A percentile compares a stretch with the other conserved stretches of the same genome.
phyloP scores from a whole-genome alignment of 306 rosid genomes.

The Dryas octopetala region DNA sequence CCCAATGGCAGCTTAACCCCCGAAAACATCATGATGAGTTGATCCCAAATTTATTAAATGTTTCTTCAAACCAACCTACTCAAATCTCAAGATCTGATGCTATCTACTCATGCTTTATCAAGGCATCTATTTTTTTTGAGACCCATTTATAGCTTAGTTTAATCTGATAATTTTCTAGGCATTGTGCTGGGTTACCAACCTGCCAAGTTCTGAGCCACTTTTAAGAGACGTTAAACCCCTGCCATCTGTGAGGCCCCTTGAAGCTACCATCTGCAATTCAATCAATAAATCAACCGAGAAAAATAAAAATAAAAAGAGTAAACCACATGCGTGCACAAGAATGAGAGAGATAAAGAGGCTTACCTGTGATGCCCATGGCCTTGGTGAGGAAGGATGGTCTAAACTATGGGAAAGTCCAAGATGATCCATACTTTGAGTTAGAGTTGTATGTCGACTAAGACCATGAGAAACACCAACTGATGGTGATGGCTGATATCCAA shows the following conservation, averaged over 20 bases:
- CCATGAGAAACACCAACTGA: slow-evolving; percentile 44
- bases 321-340: background rate
- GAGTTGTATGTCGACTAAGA: slow-evolving; percentile 39
- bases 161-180: slow-evolving; percentile 20
- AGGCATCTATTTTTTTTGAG: slow-evolving; percentile 2
- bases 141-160: slow-evolving; percentile 22
- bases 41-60: background rate
- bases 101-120: background rate
- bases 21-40: background rate
- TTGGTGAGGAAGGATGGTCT: slow-evolving; percentile 71
- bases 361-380: slow-evolving; percentile 69
- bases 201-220: slow-evolving; percentile 77
- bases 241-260: slow-evolving; percentile 58
- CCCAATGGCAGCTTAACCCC: background rate
- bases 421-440: slow-evolving; percentile 63
- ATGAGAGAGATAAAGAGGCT: slow-evolving; percentile 14
- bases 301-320: background rate
- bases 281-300: slow-evolving; percentile 17
- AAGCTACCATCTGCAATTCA: slow-evolving; percentile 52
- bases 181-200: slow-evolving; percentile 49
- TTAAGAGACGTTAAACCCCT: slow-evolving; percentile 61
- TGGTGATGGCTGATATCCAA: slow-evolving; percentile 42
- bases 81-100: background rate
- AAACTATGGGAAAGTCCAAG: slow-evolving; percentile 51
- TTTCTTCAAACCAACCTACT: background rate